Evolutionary conservation across 306 rosid species (phyloP).

Genomic region (Ceratonia siliqua): DNA sequence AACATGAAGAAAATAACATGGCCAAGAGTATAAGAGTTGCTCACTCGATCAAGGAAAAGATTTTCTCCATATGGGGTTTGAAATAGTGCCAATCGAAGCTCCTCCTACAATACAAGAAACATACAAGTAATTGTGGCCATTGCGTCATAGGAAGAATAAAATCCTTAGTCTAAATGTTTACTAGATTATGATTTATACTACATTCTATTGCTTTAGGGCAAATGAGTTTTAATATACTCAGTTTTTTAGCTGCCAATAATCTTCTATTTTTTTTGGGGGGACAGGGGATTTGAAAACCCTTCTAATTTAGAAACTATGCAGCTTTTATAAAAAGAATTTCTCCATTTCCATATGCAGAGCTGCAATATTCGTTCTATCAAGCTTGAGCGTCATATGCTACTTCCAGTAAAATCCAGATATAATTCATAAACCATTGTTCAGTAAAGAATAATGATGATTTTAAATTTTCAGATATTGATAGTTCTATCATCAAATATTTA

Average conservation of each 20-base stretch:
- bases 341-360: background rate
- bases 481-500: background rate
- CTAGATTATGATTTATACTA: background rate
- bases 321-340: background rate
- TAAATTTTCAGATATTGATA: background rate
- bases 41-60: conserved; percentile 81
- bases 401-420: background rate
- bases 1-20: conserved; percentile 11
- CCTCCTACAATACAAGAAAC: conserved; percentile 53
- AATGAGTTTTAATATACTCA: background rate
- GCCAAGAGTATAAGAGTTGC: conserved; percentile 16
- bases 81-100: conserved; percentile 77
- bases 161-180: background rate
- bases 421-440: background rate
- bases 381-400: background rate
- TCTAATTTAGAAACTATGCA: background rate
- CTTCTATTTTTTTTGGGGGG: background rate
- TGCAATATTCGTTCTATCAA: background rate
- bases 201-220: background rate
- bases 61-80: conserved; percentile 53
- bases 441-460: background rate
- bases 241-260: background rate
- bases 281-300: background rate
- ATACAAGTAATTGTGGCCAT: background rate
- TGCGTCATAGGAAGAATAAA: background rate